phyloP scores from a whole-genome alignment of 1,139 yeast species.

The Hyphopichia fennica region DNA sequence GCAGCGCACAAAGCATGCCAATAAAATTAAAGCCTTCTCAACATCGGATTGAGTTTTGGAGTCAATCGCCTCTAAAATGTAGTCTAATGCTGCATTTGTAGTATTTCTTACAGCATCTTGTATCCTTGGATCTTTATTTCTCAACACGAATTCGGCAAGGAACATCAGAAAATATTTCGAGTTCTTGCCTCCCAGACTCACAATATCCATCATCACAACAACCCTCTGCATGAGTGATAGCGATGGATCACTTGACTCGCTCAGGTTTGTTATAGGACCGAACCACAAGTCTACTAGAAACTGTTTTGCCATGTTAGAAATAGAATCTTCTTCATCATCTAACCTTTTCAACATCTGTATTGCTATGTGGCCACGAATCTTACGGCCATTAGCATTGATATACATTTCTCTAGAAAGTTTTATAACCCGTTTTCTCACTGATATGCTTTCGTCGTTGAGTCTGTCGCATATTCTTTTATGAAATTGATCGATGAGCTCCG shows the following conservation, averaged over 20 bases:
- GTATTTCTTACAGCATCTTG: slow-evolving; percentile 17
- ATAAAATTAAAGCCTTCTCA: slow-evolving; percentile 42
- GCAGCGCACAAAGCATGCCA: slow-evolving; percentile 54
- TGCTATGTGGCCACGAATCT: slow-evolving; percentile 44
- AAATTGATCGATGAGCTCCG: slow-evolving; percentile 47
- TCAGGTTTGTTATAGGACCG: slow-evolving; percentile 10
- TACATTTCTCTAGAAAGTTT: slow-evolving; percentile 54
- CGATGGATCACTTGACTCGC: slow-evolving; percentile 3
- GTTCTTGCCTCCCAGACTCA: slow-evolving; percentile 31
- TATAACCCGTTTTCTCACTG: slow-evolving; percentile 64
- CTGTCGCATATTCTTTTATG: slow-evolving; percentile 51
- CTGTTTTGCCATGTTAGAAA: slow-evolving; percentile 45
- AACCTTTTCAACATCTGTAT: slow-evolving; percentile 52
- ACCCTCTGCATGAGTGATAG: slow-evolving; percentile 3
- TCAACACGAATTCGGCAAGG: slow-evolving; percentile 39
- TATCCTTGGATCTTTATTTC: slow-evolving; percentile 16
- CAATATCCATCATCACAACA: slow-evolving; percentile 38
- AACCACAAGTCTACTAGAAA: slow-evolving; percentile 51
- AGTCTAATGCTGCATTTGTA: slow-evolving; percentile 27
- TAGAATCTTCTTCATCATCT: slow-evolving; percentile 69
- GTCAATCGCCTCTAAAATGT: slow-evolving; percentile 22
- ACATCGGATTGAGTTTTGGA: slow-evolving; percentile 17
- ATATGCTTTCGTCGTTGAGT: slow-evolving; percentile 58
- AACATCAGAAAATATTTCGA: slow-evolving; percentile 44
- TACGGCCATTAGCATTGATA: slow-evolving; percentile 23